These are phyloP conservation scores for Penicillium sp. DNA, from an alignment of 2,329 filamentous ascomycete species.

Conservation along the genomic window DNA sequence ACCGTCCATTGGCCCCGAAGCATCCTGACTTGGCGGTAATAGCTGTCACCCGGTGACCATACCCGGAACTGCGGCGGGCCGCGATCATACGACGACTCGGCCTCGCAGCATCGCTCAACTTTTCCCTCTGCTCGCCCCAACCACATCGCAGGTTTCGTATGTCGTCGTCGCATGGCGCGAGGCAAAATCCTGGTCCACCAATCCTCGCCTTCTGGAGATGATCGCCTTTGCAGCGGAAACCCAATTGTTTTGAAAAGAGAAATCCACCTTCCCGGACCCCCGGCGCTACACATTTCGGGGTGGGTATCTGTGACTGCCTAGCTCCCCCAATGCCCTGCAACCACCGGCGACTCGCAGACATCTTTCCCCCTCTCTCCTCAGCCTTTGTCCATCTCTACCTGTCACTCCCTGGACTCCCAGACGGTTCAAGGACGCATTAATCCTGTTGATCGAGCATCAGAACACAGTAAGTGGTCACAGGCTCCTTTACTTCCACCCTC, in stretches of 20 bases:
- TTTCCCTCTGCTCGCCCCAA: conserved; percentile 2
- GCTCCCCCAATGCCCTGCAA: conserved; percentile 7
- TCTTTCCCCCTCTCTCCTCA: background rate
- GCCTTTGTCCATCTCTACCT: background rate
- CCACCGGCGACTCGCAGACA: background rate
- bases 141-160: conserved; percentile 1
- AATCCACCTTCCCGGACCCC: conserved; percentile 11
- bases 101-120: no score
- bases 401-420: background rate
- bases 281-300: conserved; percentile 6
- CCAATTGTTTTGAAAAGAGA: conserved; percentile 13
- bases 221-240: conserved; percentile 11
- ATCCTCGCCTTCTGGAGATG: conserved; percentile 6
- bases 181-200: conserved; percentile 7
- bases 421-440: background rate
- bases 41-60: conserved; percentile 2
- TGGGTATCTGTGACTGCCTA: conserved; percentile 14
- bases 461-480: conserved; percentile 10
- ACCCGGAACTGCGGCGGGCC: conserved; percentile 30
- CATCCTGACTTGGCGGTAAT: background rate
- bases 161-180: conserved; percentile 1
- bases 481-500: background rate
- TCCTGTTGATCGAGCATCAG: background rate
- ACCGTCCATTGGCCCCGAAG: background rate
- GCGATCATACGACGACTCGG: conserved; percentile 34